Evolutionary conservation across 2,329 filamentous ascomycete genomes (phyloP).

Genomic region (Gaeumannomyces sp.): DNA sequence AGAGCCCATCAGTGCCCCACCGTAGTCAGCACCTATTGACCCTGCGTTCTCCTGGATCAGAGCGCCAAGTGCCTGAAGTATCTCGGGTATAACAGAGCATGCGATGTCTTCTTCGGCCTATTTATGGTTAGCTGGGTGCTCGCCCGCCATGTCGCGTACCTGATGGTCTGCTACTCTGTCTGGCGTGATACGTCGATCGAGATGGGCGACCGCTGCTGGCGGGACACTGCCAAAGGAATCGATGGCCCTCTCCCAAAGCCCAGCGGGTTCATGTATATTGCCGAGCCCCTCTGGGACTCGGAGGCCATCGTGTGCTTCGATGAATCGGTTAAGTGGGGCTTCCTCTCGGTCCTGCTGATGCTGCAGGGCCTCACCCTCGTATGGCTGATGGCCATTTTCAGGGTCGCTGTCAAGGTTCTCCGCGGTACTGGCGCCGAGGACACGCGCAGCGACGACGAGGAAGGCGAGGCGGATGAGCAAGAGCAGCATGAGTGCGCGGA

Average conservation of each 20-base stretch:
- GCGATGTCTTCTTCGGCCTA: slow-evolving; percentile 76
- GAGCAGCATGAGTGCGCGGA: slow-evolving; percentile 48
- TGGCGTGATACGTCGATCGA: slow-evolving; percentile 57
- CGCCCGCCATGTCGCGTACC: slow-evolving; percentile 75
- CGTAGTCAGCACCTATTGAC: neutral
- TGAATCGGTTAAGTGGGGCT: slow-evolving; percentile 64
- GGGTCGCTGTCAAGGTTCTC: slow-evolving; percentile 75
- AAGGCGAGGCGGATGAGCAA: slow-evolving; percentile 53
- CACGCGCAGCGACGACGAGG: slow-evolving; percentile 79
- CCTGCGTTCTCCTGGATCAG: slow-evolving; percentile 35
- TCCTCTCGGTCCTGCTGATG: slow-evolving; percentile 68
- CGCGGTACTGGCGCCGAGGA: slow-evolving; percentile 76
- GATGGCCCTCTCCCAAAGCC: slow-evolving; percentile 46
- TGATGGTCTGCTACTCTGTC: slow-evolving; percentile 75
- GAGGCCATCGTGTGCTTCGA: slow-evolving; percentile 77
- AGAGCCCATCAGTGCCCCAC: too few species aligned
- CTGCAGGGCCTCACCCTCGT: slow-evolving; percentile 72
- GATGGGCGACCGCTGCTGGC: slow-evolving; percentile 68
- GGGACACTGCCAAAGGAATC: slow-evolving; percentile 41
- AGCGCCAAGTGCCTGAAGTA: slow-evolving; percentile 93
- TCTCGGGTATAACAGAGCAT: slow-evolving; percentile 65
- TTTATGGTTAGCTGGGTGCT: slow-evolving; percentile 84
- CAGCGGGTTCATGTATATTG: slow-evolving; percentile 50
- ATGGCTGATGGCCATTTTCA: slow-evolving; percentile 87
- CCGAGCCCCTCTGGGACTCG: slow-evolving; percentile 67